Evolutionary conservation across 495 filamentous ascomycete genomes (phyloP).

Genomic region (Podospora australis): DNA sequence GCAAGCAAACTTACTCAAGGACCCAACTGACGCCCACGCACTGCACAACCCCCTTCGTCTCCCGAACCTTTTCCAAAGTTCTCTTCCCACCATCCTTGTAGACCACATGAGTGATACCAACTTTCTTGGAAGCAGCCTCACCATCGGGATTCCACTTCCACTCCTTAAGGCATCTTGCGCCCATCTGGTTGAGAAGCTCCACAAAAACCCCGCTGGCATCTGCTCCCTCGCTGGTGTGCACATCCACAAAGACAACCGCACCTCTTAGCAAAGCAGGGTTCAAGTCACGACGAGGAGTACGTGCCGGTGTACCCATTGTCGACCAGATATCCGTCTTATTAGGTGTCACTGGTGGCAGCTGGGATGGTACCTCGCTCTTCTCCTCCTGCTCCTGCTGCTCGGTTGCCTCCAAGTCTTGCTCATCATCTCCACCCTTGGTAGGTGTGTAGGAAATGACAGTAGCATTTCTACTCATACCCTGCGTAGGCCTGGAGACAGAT

Average conservation of each 20-base stretch:
- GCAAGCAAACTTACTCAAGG: slow-evolving; percentile 59
- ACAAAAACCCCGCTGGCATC: slow-evolving; percentile 80
- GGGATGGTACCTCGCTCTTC: slow-evolving; percentile 8
- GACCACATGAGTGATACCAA: slow-evolving; percentile 90
- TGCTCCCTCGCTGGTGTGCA: slow-evolving; percentile 83
- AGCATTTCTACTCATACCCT: slow-evolving; percentile 31
- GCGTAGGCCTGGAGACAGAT: slow-evolving; percentile 28
- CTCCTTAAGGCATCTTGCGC: slow-evolving; percentile 71
- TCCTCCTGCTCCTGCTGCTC: slow-evolving; percentile 16
- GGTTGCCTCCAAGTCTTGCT: slow-evolving; percentile 13
- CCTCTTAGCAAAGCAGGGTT: slow-evolving; percentile 54
- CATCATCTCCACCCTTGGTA: slow-evolving; percentile 25
- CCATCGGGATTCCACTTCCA: slow-evolving; percentile 76
- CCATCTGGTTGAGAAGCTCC: slow-evolving; percentile 75
- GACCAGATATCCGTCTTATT: slow-evolving; percentile 42
- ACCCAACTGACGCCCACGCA: slow-evolving; percentile 88
- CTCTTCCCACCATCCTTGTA: slow-evolving; percentile 88
- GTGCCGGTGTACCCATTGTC: slow-evolving; percentile 47
- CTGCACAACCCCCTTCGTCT: slow-evolving; percentile 65
- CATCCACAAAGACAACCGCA: slow-evolving; percentile 83
- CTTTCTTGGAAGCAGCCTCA: slow-evolving; percentile 45
- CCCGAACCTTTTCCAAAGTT: slow-evolving; percentile 79
- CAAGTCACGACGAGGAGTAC: slow-evolving; percentile 46
- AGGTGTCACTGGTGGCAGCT: slow-evolving; percentile 27
- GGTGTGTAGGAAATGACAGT: slow-evolving; percentile 41